phyloP scores from a whole-genome alignment of 2,329 filamentous ascomycete genomes.

The Orbilia javanica region DNA sequence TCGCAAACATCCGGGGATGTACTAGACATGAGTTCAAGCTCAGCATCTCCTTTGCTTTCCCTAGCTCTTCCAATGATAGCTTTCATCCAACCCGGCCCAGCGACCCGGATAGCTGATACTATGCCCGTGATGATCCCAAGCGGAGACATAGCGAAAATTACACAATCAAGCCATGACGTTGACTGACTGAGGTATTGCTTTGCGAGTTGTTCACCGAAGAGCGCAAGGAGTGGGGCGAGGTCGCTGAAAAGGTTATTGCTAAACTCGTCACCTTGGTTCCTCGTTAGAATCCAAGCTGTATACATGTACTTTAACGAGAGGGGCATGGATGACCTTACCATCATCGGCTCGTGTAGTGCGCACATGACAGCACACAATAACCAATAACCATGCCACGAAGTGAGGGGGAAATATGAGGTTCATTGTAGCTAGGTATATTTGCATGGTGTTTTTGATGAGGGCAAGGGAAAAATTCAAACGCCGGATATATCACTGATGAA shows the following conservation, averaged over 20 bases:
- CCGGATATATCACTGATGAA: no score
- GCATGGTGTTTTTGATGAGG: neutral
- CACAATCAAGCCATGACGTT: conserved; percentile 48
- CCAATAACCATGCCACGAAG: neutral
- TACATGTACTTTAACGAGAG: neutral
- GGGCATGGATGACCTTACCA: neutral
- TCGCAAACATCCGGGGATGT: conserved; percentile 66
- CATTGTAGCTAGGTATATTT: no score
- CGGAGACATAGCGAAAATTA: conserved; percentile 60
- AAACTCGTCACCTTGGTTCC: conserved; percentile 61
- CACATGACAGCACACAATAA: neutral
- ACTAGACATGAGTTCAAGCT: conserved; percentile 66
- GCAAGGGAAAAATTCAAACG: no score
- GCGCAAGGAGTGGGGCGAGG: conserved; percentile 63
- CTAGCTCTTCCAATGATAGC: conserved; percentile 66
- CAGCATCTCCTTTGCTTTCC: conserved; percentile 64
- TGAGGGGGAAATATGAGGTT: neutral
- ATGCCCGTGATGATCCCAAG: conserved; percentile 66
- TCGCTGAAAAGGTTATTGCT: conserved; percentile 65
- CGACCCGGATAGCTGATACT: conserved; percentile 63
- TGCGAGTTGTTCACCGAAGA: conserved; percentile 66
- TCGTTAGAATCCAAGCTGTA: neutral
- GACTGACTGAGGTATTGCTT: conserved; percentile 66
- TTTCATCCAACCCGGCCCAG: conserved; percentile 61
- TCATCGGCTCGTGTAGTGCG: neutral